A percentile compares a stretch with the other conserved stretches of the same genome.
Conservation (phyloP, 1,139 yeast genomes). For the Protomyces pachydermus region DNA sequence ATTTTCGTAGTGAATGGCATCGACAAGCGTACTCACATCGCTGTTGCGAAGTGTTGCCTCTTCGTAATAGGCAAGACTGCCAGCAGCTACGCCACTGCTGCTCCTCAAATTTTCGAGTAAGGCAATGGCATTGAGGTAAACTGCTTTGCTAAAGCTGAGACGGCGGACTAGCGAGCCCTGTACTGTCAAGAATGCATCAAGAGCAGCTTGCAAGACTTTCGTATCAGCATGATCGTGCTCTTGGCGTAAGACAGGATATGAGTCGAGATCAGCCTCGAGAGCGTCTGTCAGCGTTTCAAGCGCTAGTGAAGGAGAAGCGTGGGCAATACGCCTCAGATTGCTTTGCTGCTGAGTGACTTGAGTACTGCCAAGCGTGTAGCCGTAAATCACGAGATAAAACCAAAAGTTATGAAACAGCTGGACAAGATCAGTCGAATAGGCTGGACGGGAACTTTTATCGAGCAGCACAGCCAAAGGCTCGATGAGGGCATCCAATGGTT, state of each 20-base stretch:
- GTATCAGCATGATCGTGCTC: constrained; percentile 77
- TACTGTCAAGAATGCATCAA: constrained; percentile 22
- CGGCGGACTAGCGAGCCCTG: constrained; percentile 43
- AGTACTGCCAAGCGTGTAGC: constrained; percentile 61
- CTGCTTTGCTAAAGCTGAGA: constrained; percentile 70
- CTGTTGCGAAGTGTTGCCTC: constrained; percentile 76
- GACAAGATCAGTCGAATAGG: neutral
- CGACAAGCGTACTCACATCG: constrained; percentile 67
- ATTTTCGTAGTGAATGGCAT: constrained; percentile 58
- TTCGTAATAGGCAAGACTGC: constrained; percentile 67
- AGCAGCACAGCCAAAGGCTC: constrained; percentile 6
- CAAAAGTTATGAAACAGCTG: constrained; percentile 74
- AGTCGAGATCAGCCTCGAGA: constrained; percentile 84
- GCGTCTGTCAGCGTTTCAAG: constrained; percentile 80
- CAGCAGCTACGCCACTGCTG: constrained; percentile 74
- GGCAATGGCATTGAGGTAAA: constrained; percentile 81
- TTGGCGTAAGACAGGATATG: constrained; percentile 83
- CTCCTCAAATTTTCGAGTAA: constrained; percentile 76
- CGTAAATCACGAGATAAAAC: constrained; percentile 92
- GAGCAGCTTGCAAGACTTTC: constrained; percentile 45
- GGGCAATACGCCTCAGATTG: constrained; percentile 68
- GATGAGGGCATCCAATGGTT: neutral
- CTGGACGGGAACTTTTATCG: neutral
- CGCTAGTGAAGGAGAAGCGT: constrained; percentile 86
- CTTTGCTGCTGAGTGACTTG: constrained; percentile 47